These are phyloP conservation scores for Crithidia bombi DNA, from an alignment of 208 protist genomes.

Conservation along the genomic window DNA sequence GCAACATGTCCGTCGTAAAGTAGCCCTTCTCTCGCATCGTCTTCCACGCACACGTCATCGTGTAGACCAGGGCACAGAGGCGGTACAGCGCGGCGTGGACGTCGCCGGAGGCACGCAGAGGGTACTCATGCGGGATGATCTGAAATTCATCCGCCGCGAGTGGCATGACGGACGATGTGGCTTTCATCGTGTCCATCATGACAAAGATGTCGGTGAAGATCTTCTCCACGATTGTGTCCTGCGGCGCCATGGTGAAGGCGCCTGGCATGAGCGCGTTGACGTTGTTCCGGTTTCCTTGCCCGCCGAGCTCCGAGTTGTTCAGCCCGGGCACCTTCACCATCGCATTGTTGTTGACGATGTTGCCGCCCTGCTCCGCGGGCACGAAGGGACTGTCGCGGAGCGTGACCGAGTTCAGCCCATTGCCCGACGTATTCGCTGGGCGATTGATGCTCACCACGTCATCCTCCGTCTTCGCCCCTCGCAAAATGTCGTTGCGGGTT, in stretches of 20 bases:
- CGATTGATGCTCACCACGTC: conserved; percentile 23
- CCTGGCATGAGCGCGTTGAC: conserved; percentile 29
- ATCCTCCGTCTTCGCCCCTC: conserved; percentile 22
- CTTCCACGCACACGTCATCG: conserved; percentile 80
- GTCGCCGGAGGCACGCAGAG: conserved; percentile 58
- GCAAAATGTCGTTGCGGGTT: neutral
- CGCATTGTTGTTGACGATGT: conserved; percentile 5
- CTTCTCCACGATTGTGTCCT: conserved; percentile 47
- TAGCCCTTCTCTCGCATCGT: conserved; percentile 80
- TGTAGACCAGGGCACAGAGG: conserved; percentile 69
- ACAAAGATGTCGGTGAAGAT: conserved; percentile 53
- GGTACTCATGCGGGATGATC: conserved; percentile 63
- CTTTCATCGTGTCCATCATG: conserved; percentile 54
- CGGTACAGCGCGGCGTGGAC: conserved; percentile 73
- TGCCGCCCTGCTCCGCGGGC: neutral
- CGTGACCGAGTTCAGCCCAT: neutral
- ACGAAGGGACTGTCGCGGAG: neutral
- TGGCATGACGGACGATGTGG: conserved; percentile 56
- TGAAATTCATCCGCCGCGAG: conserved; percentile 71
- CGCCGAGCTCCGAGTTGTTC: neutral
- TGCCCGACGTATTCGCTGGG: neutral
- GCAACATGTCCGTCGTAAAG: conserved; percentile 67
- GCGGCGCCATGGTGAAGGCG: conserved; percentile 54
- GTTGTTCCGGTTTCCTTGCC: neutral
- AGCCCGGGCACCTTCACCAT: neutral